Evolutionary conservation across 441 rosid genomes (phyloP).

Genomic region (Monsonia emarginata): DNA sequence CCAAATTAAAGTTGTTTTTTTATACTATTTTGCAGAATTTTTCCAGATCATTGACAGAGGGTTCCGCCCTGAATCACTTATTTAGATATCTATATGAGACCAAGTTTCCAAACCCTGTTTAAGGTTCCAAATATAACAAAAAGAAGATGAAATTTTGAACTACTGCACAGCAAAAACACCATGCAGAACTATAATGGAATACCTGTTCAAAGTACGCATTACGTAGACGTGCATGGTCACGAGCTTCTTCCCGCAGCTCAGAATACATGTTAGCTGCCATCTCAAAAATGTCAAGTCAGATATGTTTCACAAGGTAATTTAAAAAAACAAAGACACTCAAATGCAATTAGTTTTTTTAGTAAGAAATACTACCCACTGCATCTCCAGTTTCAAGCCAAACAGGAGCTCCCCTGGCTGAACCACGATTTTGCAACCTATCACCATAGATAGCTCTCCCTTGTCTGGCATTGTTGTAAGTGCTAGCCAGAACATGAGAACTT

Average conservation of each 20-base stretch:
- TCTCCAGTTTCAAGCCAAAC: conserved; percentile 97
- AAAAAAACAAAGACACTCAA: conserved; percentile 24
- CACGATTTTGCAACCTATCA: conserved; percentile 55
- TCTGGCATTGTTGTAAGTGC: conserved; percentile 44
- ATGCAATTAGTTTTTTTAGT: conserved; percentile 21
- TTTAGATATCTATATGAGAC: no score
- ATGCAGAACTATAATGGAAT: conserved; percentile 12
- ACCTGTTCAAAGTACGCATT: conserved; percentile 91
- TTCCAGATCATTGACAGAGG: no score
- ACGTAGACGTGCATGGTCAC: conserved; percentile 76
- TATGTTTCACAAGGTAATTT: conserved; percentile 21
- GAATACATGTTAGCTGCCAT: conserved; percentile 79
- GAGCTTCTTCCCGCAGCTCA: conserved; percentile 83
- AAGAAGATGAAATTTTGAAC: no score
- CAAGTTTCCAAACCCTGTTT: no score
- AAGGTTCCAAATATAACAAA: no score
- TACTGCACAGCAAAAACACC: conserved; percentile 5
- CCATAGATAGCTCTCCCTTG: conserved; percentile 54
- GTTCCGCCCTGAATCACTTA: no score
- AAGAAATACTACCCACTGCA: conserved; percentile 73
- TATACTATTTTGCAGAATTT: no score
- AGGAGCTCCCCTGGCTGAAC: conserved; percentile 63
- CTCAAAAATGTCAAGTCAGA: conserved; percentile 38
- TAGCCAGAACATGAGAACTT: conserved; percentile 46
- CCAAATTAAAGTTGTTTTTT: neutral